Evolutionary conservation across 2,329 filamentous ascomycete genomes (phyloP).

Genomic region (Cercospora zeae-maydis): DNA sequence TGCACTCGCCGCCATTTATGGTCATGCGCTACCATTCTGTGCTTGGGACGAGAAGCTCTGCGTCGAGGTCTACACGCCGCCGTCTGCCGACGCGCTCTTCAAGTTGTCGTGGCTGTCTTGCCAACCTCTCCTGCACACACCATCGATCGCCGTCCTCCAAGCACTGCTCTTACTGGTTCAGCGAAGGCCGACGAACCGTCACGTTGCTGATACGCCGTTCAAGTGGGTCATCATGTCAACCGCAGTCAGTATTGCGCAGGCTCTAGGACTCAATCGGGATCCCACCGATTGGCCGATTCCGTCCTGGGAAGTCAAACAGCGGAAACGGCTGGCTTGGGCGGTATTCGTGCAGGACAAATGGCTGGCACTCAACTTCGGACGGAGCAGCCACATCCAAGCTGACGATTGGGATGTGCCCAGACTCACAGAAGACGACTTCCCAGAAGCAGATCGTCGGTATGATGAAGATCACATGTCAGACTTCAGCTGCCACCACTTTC

Average conservation of each 20-base stretch:
- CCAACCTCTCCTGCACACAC: constrained; percentile 32
- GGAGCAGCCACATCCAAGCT: constrained; percentile 53
- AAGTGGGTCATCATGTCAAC: constrained; percentile 36
- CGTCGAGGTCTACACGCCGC: constrained; percentile 35
- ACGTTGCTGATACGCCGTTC: constrained; percentile 36
- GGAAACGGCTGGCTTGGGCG: constrained; percentile 61
- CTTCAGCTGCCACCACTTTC: constrained; percentile 42
- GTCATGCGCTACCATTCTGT: constrained; percentile 45
- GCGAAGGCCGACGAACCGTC: constrained; percentile 34
- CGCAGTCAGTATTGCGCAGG: constrained; percentile 54
- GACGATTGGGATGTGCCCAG: constrained; percentile 55
- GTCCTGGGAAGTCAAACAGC: constrained; percentile 59
- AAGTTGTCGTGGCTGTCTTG: constrained; percentile 34
- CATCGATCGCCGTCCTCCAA: constrained; percentile 33
- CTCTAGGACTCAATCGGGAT: constrained; percentile 59
- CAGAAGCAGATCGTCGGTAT: constrained; percentile 24
- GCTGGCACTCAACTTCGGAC: constrained; percentile 56
- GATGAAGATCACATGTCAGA: constrained; percentile 18
- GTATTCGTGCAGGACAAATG: constrained; percentile 64
- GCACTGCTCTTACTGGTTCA: constrained; percentile 35
- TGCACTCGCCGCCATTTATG: constrained; percentile 44
- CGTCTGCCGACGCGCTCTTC: constrained; percentile 35
- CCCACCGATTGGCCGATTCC: constrained; percentile 61
- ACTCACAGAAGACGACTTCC: constrained; percentile 47
- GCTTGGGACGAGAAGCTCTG: constrained; percentile 44